phyloP scores from a whole-genome alignment of 2,329 filamentous ascomycete genomes.

The Pseudopithomyces maydicus region DNA sequence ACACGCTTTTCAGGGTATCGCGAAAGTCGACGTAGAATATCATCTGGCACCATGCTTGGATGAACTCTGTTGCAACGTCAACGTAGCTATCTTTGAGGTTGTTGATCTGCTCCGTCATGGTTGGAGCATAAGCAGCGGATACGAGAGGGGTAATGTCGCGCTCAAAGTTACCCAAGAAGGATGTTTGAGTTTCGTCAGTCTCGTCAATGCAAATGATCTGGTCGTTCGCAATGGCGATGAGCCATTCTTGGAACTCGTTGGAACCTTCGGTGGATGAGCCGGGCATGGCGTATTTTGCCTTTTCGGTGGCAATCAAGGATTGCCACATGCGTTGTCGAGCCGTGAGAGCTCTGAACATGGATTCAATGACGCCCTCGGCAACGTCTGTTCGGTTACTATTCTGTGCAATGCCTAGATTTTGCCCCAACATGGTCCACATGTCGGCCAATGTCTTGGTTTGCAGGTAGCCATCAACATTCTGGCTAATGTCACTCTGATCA shows the following conservation, averaged over 20 bases:
- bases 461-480: conserved; percentile 79
- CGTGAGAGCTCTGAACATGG: conserved; percentile 89
- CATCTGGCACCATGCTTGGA: conserved; percentile 81
- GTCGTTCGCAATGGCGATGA: conserved; percentile 95
- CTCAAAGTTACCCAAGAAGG: conserved; percentile 86
- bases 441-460: conserved; percentile 90
- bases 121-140: conserved; percentile 74
- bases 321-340: conserved; percentile 85
- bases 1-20: conserved; percentile 83
- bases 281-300: conserved; percentile 66
- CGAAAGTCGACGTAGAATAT: conserved; percentile 92
- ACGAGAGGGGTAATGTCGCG: conserved; percentile 82
- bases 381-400: conserved; percentile 88
- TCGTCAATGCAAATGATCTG: conserved; percentile 99
- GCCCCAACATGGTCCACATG: conserved; percentile 96
- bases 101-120: conserved; percentile 74
- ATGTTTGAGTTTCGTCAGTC: conserved; percentile 69
- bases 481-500: conserved; percentile 79
- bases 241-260: conserved; percentile 81
- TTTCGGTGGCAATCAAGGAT: conserved; percentile 84
- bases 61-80: conserved; percentile 91
- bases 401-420: conserved; percentile 85
- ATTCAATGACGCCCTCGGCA: conserved; percentile 91
- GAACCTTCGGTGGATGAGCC: conserved; percentile 67
- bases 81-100: conserved; percentile 88